Conservation (phyloP, 176 grass and related monocot species). For the Thinopyrum elongatum region DNA sequence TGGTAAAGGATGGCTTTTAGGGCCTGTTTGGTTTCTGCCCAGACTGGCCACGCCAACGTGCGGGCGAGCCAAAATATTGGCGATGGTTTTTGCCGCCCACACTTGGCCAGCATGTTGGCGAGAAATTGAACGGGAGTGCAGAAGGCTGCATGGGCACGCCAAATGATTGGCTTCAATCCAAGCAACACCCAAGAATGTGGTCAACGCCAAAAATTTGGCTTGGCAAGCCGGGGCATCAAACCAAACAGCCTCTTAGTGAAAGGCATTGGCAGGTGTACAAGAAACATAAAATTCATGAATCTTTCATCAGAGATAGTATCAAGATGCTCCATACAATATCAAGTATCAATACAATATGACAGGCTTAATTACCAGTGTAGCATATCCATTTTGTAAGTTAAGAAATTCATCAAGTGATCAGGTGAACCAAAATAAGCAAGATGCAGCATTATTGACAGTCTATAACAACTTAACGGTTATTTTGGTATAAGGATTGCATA, state of each 20-base stretch:
- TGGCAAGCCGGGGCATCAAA: too few species aligned
- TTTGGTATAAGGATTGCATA: background rate
- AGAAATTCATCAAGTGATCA: background rate
- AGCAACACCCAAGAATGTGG: too few species aligned
- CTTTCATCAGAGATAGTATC: background rate
- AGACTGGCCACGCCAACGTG: too few species aligned
- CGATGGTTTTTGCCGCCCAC: too few species aligned
- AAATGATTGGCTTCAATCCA: too few species aligned
- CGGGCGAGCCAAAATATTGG: too few species aligned
- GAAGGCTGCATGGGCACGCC: too few species aligned
- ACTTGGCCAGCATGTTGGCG: too few species aligned
- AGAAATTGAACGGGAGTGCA: too few species aligned
- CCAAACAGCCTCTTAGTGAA: background rate
- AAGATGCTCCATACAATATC: background rate
- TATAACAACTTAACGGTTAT: background rate
- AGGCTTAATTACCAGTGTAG: background rate
- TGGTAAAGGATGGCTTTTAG: background rate
- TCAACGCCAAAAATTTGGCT: too few species aligned
- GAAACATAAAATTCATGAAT: background rate
- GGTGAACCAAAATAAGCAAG: background rate
- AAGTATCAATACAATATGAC: background rate
- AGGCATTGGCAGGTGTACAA: background rate
- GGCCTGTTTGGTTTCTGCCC: too few species aligned
- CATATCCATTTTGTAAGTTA: background rate
- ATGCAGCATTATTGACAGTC: background rate